These are phyloP conservation scores for Colletotrichum sp. DNA, from an alignment of 2,329 filamentous ascomycete species.

Conservation along the genomic window DNA sequence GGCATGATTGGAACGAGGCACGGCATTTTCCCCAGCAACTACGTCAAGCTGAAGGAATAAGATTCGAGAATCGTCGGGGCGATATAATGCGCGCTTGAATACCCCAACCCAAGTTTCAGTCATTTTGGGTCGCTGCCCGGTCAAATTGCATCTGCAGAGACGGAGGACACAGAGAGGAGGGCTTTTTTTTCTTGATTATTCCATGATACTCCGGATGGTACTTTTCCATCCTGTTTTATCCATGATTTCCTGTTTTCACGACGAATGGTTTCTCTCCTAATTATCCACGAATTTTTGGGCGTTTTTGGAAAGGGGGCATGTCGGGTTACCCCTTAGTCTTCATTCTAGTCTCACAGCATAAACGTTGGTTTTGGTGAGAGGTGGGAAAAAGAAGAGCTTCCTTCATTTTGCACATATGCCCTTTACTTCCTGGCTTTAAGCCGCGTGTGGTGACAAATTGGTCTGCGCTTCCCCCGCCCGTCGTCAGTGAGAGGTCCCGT, in stretches of 20 bases:
- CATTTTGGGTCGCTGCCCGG: not conserved
- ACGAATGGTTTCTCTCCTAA: not conserved
- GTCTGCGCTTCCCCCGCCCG: not conserved
- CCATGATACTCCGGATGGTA: slow-evolving; percentile 17
- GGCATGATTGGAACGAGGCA: slow-evolving; percentile 84
- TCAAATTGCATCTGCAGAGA: not conserved
- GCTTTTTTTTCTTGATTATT: not conserved
- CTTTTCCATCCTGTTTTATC: slow-evolving; percentile 8
- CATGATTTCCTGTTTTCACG: not conserved
- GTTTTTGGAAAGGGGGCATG: not conserved
- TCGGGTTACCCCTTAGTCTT: not conserved
- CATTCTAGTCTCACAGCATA: slow-evolving; percentile 3
- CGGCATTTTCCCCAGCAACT: slow-evolving; percentile 91
- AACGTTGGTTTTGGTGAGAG: not conserved
- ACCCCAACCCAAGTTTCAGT: not conserved
- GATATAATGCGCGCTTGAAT: not conserved
- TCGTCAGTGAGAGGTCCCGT: not conserved
- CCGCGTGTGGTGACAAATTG: not conserved
- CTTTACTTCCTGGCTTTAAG: not conserved
- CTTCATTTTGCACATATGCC: not conserved
- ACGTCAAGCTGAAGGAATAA: slow-evolving; percentile 68
- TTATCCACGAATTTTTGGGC: not conserved
- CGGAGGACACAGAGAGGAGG: not conserved
- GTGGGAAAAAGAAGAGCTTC: not conserved
- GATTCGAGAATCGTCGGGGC: not conserved